These are phyloP conservation scores for Pholiota adiposa DNA, from an alignment of 1,284 basidiomycete genomes.

Conservation along the genomic window DNA sequence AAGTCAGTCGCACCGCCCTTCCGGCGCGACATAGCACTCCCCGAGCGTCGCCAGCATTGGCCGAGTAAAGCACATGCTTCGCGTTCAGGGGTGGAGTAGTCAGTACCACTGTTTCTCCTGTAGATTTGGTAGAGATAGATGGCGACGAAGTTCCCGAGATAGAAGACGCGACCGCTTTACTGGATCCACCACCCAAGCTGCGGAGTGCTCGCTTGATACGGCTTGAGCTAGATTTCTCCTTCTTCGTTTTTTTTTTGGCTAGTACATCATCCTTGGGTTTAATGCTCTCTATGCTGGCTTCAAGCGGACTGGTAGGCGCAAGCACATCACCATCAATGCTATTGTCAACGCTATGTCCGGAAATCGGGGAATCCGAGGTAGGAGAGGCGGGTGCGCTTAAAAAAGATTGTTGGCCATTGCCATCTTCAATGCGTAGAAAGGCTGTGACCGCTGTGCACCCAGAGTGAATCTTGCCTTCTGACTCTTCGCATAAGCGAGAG, in stretches of 20 bases:
- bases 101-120: constrained; percentile 32
- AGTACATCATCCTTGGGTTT: constrained; percentile 16
- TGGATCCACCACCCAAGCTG: constrained; percentile 50
- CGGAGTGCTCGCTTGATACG: constrained; percentile 63
- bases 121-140: constrained; percentile 32
- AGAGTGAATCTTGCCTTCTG: constrained; percentile 90
- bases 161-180: constrained; percentile 33
- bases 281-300: constrained; percentile 31
- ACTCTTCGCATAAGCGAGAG: constrained; percentile 81
- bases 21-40: constrained; percentile 90
- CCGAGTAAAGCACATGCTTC: constrained; percentile 89
- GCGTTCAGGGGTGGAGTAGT: constrained; percentile 52
- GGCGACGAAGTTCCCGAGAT: constrained; percentile 44
- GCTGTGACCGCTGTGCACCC: constrained; percentile 99
- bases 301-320: constrained; percentile 14
- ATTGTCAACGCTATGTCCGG: constrained; percentile 36
- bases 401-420: constrained; percentile 69
- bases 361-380: constrained; percentile 35
- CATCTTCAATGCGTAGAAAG: constrained; percentile 93
- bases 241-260: constrained; percentile 36
- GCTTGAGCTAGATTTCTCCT: constrained; percentile 49
- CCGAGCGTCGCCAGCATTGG: constrained; percentile 95
- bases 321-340: constrained; percentile 37
- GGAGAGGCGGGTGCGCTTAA: constrained; percentile 39
- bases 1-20: constrained; percentile 91